Percentiles rank a stretch among this genome's conserved stretches.
phyloP scores from a whole-genome alignment of 1,284 basidiomycete genomes.

The Phylloporus sp. region DNA sequence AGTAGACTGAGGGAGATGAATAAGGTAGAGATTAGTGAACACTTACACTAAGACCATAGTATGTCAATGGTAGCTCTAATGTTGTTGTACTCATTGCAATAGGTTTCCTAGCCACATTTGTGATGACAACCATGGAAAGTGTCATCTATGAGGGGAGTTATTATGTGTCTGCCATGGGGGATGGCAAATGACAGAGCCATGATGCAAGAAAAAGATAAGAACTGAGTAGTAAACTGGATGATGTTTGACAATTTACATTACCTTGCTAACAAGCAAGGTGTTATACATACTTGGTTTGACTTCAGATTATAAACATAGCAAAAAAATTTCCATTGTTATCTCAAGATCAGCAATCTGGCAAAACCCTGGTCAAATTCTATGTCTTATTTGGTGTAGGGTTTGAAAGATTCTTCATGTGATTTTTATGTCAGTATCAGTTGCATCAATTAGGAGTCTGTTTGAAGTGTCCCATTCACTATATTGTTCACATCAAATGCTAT shows the following conservation, averaged over 20 bases:
- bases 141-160: conserved; percentile 72
- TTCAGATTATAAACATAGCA: no score
- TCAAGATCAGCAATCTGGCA: no score
- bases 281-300: no score
- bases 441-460: no score
- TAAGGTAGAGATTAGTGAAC: neutral
- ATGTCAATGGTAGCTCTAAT: conserved; percentile 69
- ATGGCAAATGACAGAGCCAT: conserved; percentile 17
- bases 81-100: conserved; percentile 60
- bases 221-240: conserved; percentile 7
- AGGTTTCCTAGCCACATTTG: conserved; percentile 57
- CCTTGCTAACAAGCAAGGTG: no score
- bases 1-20: neutral
- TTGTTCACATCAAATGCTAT: no score
- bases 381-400: no score
- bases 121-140: conserved; percentile 56
- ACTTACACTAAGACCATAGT: conserved; percentile 78
- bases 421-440: no score
- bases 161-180: conserved; percentile 58
- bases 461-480: no score
- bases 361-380: no score
- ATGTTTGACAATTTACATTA: conserved; percentile 7
- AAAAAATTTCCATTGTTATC: no score
- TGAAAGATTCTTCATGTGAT: no score
- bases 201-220: conserved; percentile 12